A percentile compares a stretch with the other conserved stretches of the same genome.
phyloP scores from a whole-genome alignment of 2,329 filamentous ascomycete genomes.

The Pseudophaeomoniella oleicola region DNA sequence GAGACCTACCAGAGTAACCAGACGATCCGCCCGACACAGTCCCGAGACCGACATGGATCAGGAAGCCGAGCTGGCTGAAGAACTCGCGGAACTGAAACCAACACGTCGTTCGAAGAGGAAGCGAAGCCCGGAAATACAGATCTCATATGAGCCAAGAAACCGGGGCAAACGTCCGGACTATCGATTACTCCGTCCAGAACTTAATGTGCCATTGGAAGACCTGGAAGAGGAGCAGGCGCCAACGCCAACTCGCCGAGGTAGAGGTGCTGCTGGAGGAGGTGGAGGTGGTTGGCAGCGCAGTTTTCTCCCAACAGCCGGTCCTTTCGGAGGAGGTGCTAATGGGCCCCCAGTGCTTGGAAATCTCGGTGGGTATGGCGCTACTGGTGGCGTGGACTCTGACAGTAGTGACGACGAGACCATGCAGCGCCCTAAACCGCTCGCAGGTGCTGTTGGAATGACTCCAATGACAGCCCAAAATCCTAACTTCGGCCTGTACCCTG shows the following conservation, averaged over 20 bases:
- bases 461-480: constrained; percentile 38
- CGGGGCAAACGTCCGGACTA: constrained; percentile 58
- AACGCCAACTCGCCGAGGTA: constrained; percentile 53
- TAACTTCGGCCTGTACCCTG: constrained; percentile 38
- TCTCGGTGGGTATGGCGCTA: constrained; percentile 59
- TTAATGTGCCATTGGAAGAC: constrained; percentile 57
- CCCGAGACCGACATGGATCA: constrained; percentile 33
- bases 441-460: constrained; percentile 51
- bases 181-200: constrained; percentile 64
- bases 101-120: constrained; percentile 9
- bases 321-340: constrained; percentile 76
- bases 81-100: constrained; percentile 37
- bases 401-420: constrained; percentile 88
- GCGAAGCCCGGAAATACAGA: constrained; percentile 13
- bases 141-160: constrained; percentile 32
- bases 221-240: constrained; percentile 54
- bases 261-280: constrained; percentile 44
- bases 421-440: constrained; percentile 40
- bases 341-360: constrained; percentile 57
- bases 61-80: constrained; percentile 43
- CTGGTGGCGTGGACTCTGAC: constrained; percentile 76
- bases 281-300: constrained; percentile 56
- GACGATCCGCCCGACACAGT: constrained; percentile 31
- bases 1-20: constrained; percentile 36
- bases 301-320: constrained; percentile 79